Conservation (phyloP, 352 stramenopile species). For the Saprolegnia diclina region DNA sequence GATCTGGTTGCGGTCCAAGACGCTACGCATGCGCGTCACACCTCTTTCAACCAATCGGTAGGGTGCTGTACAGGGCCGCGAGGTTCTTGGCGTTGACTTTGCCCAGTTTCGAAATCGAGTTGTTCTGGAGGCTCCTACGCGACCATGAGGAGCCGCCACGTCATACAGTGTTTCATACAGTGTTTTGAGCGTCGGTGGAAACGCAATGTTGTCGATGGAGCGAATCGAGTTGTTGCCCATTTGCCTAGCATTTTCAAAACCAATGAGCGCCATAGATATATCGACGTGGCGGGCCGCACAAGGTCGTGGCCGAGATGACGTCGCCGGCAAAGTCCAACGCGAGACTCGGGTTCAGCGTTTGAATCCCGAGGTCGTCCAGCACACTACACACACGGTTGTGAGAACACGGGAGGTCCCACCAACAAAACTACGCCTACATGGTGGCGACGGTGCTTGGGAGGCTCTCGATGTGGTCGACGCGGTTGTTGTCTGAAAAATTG, state of each 20-base stretch:
- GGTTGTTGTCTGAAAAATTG: not conserved
- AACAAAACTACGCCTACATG: not conserved
- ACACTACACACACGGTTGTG: not conserved
- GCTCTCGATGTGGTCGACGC: not conserved
- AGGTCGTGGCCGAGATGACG: not conserved
- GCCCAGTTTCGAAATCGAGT: not conserved
- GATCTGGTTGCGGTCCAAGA: slow-evolving; percentile 8
- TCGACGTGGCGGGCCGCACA: not conserved
- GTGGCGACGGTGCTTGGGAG: not conserved
- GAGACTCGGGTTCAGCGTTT: not conserved
- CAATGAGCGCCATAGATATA: not conserved
- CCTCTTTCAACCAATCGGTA: not conserved
- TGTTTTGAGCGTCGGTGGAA: not conserved
- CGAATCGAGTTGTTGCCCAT: slow-evolving; percentile 17
- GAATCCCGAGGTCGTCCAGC: slow-evolving; percentile 13
- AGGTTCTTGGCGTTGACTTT: not conserved
- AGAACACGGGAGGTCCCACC: not conserved
- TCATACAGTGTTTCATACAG: not conserved
- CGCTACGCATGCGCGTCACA: not conserved
- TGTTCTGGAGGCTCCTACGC: slow-evolving; percentile 1
- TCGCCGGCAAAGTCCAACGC: not conserved
- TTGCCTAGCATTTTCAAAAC: slow-evolving; percentile 10
- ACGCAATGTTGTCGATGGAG: slow-evolving; percentile 1
- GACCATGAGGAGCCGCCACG: not conserved
- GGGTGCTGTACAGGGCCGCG: not conserved